A percentile compares a stretch with the other conserved stretches of the same genome.
These are phyloP conservation scores for Fremontodendron californicum DNA, from an alignment of 345 rosid genomes.

Conservation along the genomic window DNA sequence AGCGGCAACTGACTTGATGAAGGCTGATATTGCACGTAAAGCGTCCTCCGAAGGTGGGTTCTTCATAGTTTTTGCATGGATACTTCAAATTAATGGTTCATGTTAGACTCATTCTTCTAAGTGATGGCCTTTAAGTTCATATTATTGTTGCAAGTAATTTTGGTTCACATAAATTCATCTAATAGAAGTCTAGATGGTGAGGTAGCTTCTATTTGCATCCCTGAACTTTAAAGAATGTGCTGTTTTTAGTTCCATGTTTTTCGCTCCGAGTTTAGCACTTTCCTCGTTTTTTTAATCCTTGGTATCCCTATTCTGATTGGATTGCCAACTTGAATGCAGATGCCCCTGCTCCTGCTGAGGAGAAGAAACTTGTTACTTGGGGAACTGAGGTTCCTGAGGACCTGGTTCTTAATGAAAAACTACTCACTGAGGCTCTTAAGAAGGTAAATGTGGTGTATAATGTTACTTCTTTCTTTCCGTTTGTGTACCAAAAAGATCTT, in stretches of 20 bases:
- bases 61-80: not conserved
- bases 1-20: conserved; percentile 67
- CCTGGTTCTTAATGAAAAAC: conserved; percentile 43
- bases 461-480: not conserved
- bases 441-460: conserved; percentile 34
- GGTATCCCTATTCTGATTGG: not conserved
- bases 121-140: not conserved
- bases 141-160: not conserved
- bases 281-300: not conserved
- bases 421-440: conserved; percentile 41
- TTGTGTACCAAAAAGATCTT: not conserved
- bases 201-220: not conserved
- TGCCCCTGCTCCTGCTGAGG: conserved; percentile 32
- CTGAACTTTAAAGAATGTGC: not conserved
- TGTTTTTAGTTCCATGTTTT: not conserved
- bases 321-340: conserved; percentile 26
- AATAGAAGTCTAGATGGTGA: not conserved
- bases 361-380: conserved; percentile 52
- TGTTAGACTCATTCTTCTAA: not conserved
- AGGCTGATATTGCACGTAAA: conserved; percentile 55
- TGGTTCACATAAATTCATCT: not conserved
- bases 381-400: conserved; percentile 48
- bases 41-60: conserved; percentile 50
- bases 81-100: not conserved
- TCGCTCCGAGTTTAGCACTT: not conserved